Evolutionary conservation across 768 basidiomycete genomes (phyloP).

Genomic region (Termitomyces sp.): DNA sequence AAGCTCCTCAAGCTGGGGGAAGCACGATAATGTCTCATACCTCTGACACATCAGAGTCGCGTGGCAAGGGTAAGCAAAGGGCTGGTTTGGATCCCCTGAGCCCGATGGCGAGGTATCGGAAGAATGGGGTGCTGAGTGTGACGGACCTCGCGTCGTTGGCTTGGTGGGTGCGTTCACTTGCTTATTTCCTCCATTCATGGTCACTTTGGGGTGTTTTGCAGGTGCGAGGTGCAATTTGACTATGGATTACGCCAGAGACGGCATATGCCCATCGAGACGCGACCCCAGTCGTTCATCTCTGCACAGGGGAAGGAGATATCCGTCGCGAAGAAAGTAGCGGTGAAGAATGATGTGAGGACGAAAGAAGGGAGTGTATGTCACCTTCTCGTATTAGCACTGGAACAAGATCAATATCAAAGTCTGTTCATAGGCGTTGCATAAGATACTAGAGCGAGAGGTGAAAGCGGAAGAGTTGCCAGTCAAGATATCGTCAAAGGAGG

Average conservation of each 20-base stretch:
- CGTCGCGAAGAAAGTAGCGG: conserved; percentile 45
- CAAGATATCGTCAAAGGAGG: conserved; percentile 48
- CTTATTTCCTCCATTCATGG: neutral
- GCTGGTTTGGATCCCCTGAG: conserved; percentile 6
- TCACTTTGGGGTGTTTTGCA: conserved; percentile 17
- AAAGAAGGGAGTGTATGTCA: conserved; percentile 48
- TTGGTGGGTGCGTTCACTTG: conserved; percentile 39
- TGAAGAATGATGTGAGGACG: conserved; percentile 46
- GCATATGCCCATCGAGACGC: conserved; percentile 35
- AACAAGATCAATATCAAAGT: neutral
- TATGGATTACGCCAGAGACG: conserved; percentile 64
- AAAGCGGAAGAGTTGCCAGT: conserved; percentile 52
- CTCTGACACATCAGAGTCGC: neutral
- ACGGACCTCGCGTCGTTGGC: conserved; percentile 56
- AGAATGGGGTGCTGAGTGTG: conserved; percentile 44
- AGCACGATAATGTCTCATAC: neutral
- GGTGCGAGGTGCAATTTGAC: conserved; percentile 80
- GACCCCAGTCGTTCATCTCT: conserved; percentile 54
- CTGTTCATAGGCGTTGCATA: conserved; percentile 58
- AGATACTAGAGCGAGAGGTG: conserved; percentile 69
- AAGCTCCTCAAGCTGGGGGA: conserved; percentile 5
- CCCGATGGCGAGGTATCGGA: conserved; percentile 41
- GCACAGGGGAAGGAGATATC: conserved; percentile 54
- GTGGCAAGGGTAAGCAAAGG: neutral
- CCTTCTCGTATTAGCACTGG: neutral